Base-by-base conservation (phyloP, 2,329 filamentous ascomycete genomes). In the Grosmannia clavigera region DNA sequence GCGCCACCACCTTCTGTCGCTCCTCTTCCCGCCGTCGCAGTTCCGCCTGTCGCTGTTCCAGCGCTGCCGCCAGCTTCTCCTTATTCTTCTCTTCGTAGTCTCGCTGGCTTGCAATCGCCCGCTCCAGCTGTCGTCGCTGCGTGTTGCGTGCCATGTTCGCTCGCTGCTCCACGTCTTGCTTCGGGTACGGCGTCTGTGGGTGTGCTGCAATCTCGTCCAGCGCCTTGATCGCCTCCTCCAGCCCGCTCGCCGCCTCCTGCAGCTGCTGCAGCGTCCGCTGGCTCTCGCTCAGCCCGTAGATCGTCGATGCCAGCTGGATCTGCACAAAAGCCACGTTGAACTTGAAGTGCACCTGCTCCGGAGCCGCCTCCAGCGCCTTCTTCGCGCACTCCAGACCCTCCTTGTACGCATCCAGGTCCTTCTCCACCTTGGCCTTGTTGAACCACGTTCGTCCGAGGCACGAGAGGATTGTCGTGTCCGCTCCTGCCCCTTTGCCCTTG, bases 301-400 rank as follows among this genome's bases (percentile, higher is more conserved):
- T 84, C 35, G 88, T 83, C 54, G 87, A 87, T 25, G 92, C 92
- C 59, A 97, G 85, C 71, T 96, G 92, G 64, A 96, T 95, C 70
- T 97, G 94, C 33, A 97, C 90, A 69, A 96, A 99, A 0, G 94
- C 94, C 33, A 99, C 89, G 68, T 99, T 99, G 81, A 99, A 99
- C 71, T 94, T 90, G 72, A 94, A 90, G 72, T 96, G 90, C 35
- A 92, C 80, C 67, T 95, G 90, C 5, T 94, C 88, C 0, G 91
- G 88, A 1, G 88, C 85, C 59, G 88, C 81, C 60, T 84, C 82
- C 22, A 95, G 82, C 31, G 92, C 90, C 77, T 81, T 84, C 65
- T 85, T 77, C 1, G 85, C 84, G 65, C 80, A 86, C 57, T 81
- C 78, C 19, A 86, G 72, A 6, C 82, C 77, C 60, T 76, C 80